Conservation (phyloP, 371 early-diverging fungal genomes). For the Mucor indicus region DNA sequence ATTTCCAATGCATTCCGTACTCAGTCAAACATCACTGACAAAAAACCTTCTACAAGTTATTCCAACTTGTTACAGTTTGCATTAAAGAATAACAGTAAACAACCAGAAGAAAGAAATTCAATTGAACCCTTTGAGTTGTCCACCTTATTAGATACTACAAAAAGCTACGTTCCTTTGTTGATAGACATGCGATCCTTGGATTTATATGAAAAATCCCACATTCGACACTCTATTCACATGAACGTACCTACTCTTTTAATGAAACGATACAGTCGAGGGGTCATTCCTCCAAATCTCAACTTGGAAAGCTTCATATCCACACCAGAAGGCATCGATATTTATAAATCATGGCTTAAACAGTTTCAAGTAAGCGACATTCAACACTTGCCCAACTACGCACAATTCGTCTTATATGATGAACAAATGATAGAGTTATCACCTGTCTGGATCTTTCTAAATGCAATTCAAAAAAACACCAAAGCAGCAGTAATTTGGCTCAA, state of each 20-base stretch:
- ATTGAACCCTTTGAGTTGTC: too few relatives aligned
- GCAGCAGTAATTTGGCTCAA: constrained; percentile 47
- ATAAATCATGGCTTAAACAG: constrained; percentile 16
- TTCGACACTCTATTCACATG: constrained; percentile 51
- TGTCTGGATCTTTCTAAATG: constrained; percentile 15
- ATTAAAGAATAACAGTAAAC: too few relatives aligned
- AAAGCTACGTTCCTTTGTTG: constrained; percentile 36
- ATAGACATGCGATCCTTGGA: constrained; percentile 43
- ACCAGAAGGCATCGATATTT: constrained; percentile 47
- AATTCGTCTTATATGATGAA: constrained; percentile 52
- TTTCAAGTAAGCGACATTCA: constrained; percentile 3
- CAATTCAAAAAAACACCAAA: constrained; percentile 10
- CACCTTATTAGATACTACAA: too few relatives aligned
- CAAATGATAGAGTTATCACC: constrained; percentile 36
- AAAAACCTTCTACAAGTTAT: too few relatives aligned
- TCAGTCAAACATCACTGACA: too few relatives aligned
- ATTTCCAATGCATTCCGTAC: too few relatives aligned
- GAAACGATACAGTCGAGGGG: constrained; percentile 59
- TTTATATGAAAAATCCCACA: constrained; percentile 30
- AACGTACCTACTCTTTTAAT: constrained; percentile 56
- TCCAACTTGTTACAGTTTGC: too few relatives aligned
- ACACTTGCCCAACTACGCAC: too few relatives aligned
- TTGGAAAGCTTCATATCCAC: constrained; percentile 63
- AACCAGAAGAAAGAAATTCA: too few relatives aligned
- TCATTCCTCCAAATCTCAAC: constrained; percentile 54